Evolutionary conservation across 73 alveolate species (phyloP).

Genomic region (Breviolum minutum): DNA sequence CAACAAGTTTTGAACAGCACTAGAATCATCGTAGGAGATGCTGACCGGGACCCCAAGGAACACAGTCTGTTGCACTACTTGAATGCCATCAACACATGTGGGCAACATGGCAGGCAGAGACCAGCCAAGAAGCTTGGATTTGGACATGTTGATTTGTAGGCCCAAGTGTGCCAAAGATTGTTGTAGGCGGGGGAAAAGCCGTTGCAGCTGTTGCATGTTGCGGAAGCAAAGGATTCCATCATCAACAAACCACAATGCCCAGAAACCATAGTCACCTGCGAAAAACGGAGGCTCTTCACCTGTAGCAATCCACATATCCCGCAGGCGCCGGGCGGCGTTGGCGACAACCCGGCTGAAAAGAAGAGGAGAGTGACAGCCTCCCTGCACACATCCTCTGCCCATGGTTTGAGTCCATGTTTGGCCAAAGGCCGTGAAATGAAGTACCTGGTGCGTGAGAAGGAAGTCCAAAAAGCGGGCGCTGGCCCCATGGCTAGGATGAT

Average conservation of each 20-base stretch:
- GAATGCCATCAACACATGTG: not conserved
- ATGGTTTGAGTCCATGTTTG: not conserved
- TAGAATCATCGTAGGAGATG: not conserved
- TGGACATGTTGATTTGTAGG: not conserved
- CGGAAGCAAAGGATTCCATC: not conserved
- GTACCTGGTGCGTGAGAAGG: not conserved
- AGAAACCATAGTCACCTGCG: no score
- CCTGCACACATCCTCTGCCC: constrained; percentile 13
- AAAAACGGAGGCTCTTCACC: not conserved
- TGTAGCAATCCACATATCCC: not conserved
- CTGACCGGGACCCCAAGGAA: not conserved
- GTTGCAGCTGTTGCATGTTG: not conserved
- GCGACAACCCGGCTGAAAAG: constrained; percentile 2
- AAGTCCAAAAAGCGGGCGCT: constrained; percentile 2
- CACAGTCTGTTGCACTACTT: not conserved
- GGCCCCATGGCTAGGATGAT: not conserved
- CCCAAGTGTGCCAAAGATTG: not conserved
- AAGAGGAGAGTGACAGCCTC: not conserved
- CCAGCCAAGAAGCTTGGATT: not conserved
- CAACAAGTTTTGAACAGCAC: not conserved
- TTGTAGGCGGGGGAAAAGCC: not conserved
- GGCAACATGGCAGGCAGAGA: not conserved
- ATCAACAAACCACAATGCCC: not conserved
- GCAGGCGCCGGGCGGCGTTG: not conserved
- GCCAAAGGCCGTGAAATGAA: not conserved